Base-by-base conservation (phyloP, 495 filamentous ascomycete species). In the Pyronema domesticum region DNA sequence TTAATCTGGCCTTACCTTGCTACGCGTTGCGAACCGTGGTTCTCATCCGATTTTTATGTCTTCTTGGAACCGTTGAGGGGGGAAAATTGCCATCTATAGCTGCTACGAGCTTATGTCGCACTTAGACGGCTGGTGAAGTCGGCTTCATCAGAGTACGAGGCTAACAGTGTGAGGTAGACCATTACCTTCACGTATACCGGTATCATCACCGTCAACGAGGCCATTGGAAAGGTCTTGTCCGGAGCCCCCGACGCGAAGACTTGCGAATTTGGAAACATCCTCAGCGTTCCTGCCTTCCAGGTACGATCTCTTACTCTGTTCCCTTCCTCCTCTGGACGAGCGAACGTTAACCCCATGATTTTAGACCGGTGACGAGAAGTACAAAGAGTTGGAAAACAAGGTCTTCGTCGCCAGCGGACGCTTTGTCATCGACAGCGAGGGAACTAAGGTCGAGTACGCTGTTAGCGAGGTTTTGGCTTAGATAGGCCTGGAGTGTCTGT, bases 231-330 rank as follows among this genome's bases (percentile, higher is more conserved):
- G 52, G 42, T 46, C 8, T 42, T 54, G 6, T 3, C n/a, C 3
- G 52, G 52, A 8, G 52, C 52, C 33, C 11, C n/a, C 6, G 52
- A 54, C 8, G 52, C 52, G 30, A 34, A 46, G 52, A 54, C 52
- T 17, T 17, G 15, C 9, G 11, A 17, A 7, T 54, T 36, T 14
- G 52, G 52, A 33, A 30, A 36, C 30, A n/a, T 46, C 7, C 3
- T 54, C n/a, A n/a, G 9, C 9, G 30, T 8, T 17, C 42, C 42
- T n/a, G 46, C 14, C 4, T 46, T 54, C 35, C 13, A 51, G 34
- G 34, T 23, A 33, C 4, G 19, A 13, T 42, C 11, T 47, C 23
- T 5, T 5, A 5, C 23, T 5, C 5, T 30, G 5, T 30, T 30
- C 5, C 23, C 5, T 30, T 30, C 5, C 23, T 30, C 5, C 23